phyloP scores from a whole-genome alignment of 1,139 yeast genomes.

The Eremothecium sinecaudum region DNA sequence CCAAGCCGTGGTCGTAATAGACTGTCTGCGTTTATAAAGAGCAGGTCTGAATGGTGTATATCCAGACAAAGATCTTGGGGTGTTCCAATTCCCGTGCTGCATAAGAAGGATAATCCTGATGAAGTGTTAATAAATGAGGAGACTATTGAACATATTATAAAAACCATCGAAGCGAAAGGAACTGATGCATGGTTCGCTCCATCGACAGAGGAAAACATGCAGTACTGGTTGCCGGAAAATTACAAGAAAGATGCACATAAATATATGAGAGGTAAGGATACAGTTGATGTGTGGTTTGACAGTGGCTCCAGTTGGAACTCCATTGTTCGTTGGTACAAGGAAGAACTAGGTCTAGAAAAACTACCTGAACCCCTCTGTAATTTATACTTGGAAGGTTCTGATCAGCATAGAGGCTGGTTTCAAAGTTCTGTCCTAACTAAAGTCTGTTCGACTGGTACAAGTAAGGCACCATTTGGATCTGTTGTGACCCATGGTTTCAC shows the following conservation, averaged over 20 bases:
- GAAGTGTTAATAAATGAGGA: constrained; percentile 27
- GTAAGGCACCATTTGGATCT: constrained; percentile 58
- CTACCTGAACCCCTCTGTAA: constrained; percentile 47
- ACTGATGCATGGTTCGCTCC: constrained; percentile 73
- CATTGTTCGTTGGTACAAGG: constrained; percentile 36
- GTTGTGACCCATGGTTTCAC: constrained; percentile 92
- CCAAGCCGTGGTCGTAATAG: constrained; percentile 70
- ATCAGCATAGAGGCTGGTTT: constrained; percentile 98
- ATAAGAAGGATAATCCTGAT: constrained; percentile 41
- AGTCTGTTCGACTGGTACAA: constrained; percentile 38
- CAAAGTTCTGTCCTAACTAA: constrained; percentile 85
- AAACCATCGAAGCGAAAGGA: constrained; percentile 35
- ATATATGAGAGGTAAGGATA: constrained; percentile 65
- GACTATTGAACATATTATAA: constrained; percentile 29
- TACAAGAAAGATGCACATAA: constrained; percentile 34
- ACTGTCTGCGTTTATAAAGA: constrained; percentile 58
- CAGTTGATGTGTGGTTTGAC: constrained; percentile 99
- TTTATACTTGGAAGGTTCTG: constrained; percentile 85
- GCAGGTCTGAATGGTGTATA: constrained; percentile 94
- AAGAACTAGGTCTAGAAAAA: constrained; percentile 20
- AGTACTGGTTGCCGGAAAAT: constrained; percentile 64
- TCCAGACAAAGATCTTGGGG: constrained; percentile 99
- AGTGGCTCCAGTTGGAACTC: constrained; percentile 91
- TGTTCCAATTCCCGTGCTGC: constrained; percentile 88
- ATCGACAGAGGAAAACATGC: constrained; percentile 38